Evolutionary conservation across 495 filamentous ascomycete genomes (phyloP).

Genomic region (Aspergillus avenaceus): DNA sequence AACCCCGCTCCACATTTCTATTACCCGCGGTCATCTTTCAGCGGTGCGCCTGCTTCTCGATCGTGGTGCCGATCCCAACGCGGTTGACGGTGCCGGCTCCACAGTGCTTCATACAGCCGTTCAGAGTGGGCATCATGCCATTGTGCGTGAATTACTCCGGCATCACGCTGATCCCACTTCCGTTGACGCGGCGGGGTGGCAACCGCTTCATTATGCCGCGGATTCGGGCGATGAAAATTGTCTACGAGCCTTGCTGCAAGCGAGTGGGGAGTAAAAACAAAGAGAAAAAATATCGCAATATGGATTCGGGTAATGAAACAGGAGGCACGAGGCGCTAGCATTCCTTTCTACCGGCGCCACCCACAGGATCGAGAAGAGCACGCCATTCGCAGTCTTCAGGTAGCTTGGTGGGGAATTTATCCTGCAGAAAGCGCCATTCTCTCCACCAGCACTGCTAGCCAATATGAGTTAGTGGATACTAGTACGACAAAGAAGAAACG

Average conservation of each 20-base stretch:
- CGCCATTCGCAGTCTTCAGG: too few species aligned
- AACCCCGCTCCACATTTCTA: conserved; percentile 6
- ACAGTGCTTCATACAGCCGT: conserved; percentile 3
- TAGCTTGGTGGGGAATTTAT: too few species aligned
- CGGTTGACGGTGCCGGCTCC: conserved; percentile 4
- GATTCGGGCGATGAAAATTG: conserved; percentile 7
- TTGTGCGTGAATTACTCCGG: conserved; percentile 6
- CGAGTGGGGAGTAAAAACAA: neutral
- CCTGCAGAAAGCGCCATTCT: too few species aligned
- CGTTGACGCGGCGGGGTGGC: conserved; percentile 6
- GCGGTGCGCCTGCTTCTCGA: conserved; percentile 8
- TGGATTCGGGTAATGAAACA: too few species aligned
- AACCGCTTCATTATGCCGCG: conserved; percentile 7
- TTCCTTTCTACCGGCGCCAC: too few species aligned
- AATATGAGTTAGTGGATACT: too few species aligned
- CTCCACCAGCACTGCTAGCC: too few species aligned
- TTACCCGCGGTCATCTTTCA: conserved; percentile 3
- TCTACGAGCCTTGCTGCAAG: conserved; percentile 4
- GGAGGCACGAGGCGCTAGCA: too few species aligned
- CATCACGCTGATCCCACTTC: neutral
- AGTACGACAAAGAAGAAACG: too few species aligned
- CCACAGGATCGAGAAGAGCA: too few species aligned
- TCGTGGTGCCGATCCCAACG: conserved; percentile 9
- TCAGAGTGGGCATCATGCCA: conserved; percentile 1
- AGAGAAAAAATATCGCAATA: too few species aligned